Evolutionary conservation across 2,329 filamentous ascomycete species (phyloP), one percentile per base, ranked within the genome.

Genomic region (Neofusicoccum umdonicola): DNA sequence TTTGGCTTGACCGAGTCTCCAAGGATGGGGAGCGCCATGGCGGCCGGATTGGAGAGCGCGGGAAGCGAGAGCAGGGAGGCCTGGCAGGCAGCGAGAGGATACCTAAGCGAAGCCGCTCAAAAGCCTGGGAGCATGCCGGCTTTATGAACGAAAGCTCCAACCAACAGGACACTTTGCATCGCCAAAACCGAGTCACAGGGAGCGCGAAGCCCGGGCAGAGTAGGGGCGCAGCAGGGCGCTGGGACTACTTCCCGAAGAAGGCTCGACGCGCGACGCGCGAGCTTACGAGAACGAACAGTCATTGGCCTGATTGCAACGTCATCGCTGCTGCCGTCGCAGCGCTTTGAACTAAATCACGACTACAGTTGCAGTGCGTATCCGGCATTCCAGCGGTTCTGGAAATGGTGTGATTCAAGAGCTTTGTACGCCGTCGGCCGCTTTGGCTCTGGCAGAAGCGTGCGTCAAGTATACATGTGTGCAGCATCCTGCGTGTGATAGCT

Each of bases 1-100:
- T 77, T 76, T 7, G 71, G 63, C 65, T 66, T 68, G 60, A 67
- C 68, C 19, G 66, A 63, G 64, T 62, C n/a, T 56, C 54, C 44
- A 50, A 64, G 31, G 50, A 67, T 48, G 68, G 67, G 51, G 65
- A 67, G 52, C 66, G 62, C 34, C 62, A 64, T 64, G 62, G 15
- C 17, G 37, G 22, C 22, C 22, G 22, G 22, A 22, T 22, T 22
- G 22, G 22, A 22, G 22, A 22, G 22, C 22, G 22, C 22, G 27
- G 27, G 27, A 31, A 31, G 27, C 27, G 27, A 31, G 27, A 2
- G 27, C 27, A 31, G 27, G 27, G 27, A 31, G n/a, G 34, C 15
- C 13, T 22, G 22, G 22, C 22, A 22, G 22, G 34, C 19, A 17
- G 11, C 34, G 51, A 51, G 41, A 17, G 45, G 15, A 8, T 15